Evolutionary conservation across 1,284 basidiomycete species (phyloP), one percentile per base, ranked within the genome.

Genomic region (Hypsizygus ulmarius): DNA sequence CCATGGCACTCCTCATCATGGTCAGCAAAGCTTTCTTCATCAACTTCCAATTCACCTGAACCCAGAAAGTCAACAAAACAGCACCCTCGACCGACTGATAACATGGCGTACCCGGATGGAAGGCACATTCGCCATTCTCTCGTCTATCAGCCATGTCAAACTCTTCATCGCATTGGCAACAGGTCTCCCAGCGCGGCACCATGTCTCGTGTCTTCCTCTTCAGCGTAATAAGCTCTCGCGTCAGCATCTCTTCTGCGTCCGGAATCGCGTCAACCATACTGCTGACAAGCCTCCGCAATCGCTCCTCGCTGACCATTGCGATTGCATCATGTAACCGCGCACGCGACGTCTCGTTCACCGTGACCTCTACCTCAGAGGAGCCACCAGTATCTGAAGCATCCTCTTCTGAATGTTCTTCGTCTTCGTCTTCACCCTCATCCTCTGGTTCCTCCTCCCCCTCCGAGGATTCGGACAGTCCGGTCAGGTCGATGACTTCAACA

Each of bases 1-100:
- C 77, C 76, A 49, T 77, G 74, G 39, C 61, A 65, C 21, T 62
- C 56, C 51, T 76, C 73, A 51, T 78, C 76, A 67, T 72, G 73
- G 52, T 77, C 76, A 5, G 51, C 60, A 48, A 75, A 76, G 5
- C 52, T 56, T 3, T 63, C 63, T 33, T 75, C 64, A 39, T 73
- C 57, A 11, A 63, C 64, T 50, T 70, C 62, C 29, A 77, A 57
- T 18, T 70, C 64, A 11, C 72, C 74, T 75, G 40, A 10, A 5
- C 10, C 14, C 12, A 29, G n/a, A 38, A 1, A n/a, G 25, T 35
- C 29, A 37, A 11, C 27, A 39, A 41, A 42, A 32, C 35, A 28
- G 3, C 32, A 15, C 11, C 45, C 19, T 19, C 19, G 19, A 27
- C 36, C 14, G 33, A 32, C 32, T 11, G 12, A 5, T 19, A 42